phyloP scores from a whole-genome alignment of 352 stramenopile genomes.

The Pythium sukuiense region DNA sequence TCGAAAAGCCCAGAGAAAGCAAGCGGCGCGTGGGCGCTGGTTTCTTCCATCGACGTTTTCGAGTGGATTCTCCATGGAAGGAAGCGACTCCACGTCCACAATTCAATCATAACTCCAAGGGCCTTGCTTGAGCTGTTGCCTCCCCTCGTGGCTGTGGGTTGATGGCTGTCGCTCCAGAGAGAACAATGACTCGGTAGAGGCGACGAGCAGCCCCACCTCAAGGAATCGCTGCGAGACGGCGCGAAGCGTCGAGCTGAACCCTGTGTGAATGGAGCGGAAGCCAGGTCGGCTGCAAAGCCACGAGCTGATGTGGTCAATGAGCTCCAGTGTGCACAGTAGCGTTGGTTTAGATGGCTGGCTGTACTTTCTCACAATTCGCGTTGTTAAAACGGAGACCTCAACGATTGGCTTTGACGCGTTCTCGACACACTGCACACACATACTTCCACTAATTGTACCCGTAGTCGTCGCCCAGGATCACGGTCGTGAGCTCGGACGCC shows the following conservation, averaged over 20 bases:
- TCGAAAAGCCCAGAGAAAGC: slow-evolving; percentile 1
- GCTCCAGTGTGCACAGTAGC: background rate
- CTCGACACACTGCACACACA: background rate
- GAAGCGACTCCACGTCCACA: background rate
- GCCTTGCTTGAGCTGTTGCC: background rate
- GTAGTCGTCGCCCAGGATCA: slow-evolving; percentile 17
- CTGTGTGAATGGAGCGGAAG: background rate
- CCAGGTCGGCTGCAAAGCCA: background rate
- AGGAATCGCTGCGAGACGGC: background rate
- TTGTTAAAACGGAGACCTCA: background rate
- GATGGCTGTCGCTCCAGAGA: background rate
- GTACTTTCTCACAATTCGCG: slow-evolving; percentile 1
- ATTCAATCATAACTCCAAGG: background rate
- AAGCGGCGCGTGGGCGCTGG: background rate
- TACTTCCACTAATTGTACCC: background rate
- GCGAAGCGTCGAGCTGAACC: background rate
- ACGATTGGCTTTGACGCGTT: no score
- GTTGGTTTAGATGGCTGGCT: background rate
- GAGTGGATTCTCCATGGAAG: slow-evolving; percentile 18
- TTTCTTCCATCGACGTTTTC: slow-evolving; percentile 15
- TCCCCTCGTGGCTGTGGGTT: background rate
- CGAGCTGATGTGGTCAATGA: background rate
- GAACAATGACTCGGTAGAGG: background rate
- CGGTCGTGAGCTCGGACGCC: slow-evolving; percentile 11
- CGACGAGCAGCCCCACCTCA: background rate